Percentiles rank a stretch among this genome's conserved stretches.
phyloP scores from a whole-genome alignment of 2,329 filamentous ascomycete species.

The Alternaria consortialis region DNA sequence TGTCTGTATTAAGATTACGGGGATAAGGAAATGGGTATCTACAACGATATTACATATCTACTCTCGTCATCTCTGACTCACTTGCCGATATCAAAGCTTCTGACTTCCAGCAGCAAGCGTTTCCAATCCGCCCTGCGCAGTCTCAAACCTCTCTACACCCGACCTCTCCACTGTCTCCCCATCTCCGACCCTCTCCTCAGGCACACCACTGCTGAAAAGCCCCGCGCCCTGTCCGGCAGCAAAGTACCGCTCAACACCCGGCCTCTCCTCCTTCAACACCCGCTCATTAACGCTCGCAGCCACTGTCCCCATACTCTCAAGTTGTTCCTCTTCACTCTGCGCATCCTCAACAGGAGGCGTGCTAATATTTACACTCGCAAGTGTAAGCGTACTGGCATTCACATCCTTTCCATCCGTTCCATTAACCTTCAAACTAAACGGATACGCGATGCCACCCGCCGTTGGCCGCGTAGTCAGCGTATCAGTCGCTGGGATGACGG shows the following conservation, averaged over 20 bases:
- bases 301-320: conserved; percentile 7
- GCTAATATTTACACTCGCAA: conserved; percentile 54
- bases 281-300: conserved; percentile 13
- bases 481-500: conserved; percentile 57
- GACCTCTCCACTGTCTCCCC: conserved; percentile 32
- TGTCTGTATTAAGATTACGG: not conserved
- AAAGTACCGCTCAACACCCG: conserved; percentile 62
- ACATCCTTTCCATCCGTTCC: conserved; percentile 54
- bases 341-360: conserved; percentile 33
- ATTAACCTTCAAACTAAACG: conserved; percentile 71
- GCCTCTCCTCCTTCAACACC: conserved; percentile 21
- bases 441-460: conserved; percentile 74
- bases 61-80: not conserved
- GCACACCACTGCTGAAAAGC: conserved; percentile 26
- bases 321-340: conserved; percentile 19
- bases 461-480: conserved; percentile 70
- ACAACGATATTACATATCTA: not conserved
- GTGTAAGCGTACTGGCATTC: conserved; percentile 75
- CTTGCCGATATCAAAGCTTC: not conserved
- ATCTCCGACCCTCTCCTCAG: not conserved
- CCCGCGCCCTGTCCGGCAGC: conserved; percentile 55
- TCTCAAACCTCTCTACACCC: conserved; percentile 65
- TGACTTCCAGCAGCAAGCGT: conserved; percentile 10
- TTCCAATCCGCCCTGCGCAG: conserved; percentile 51
- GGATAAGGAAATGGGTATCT: conserved; percentile 7